These are phyloP conservation scores for Parasitella parasitica DNA, from an alignment of 371 early-diverging fungal genomes.

Conservation along the genomic window DNA sequence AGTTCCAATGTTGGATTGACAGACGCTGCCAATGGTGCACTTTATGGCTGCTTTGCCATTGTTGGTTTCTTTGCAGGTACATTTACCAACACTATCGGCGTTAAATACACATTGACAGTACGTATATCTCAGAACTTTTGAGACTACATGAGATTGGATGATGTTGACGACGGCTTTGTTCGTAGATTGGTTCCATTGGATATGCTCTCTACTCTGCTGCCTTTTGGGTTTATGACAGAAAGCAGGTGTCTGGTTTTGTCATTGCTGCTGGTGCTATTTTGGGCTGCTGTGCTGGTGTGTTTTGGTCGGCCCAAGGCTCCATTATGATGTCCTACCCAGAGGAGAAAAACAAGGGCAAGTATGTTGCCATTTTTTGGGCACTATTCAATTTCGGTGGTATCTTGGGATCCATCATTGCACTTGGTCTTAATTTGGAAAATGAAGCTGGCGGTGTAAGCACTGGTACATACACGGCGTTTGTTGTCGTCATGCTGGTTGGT, in stretches of 20 bases:
- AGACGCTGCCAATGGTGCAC: conserved; percentile 70
- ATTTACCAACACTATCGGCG: conserved; percentile 59
- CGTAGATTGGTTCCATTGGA: conserved; percentile 47
- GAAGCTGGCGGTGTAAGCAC: conserved; percentile 47
- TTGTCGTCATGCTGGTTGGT: conserved; percentile 66
- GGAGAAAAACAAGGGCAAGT: conserved; percentile 71
- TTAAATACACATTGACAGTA: conserved; percentile 50
- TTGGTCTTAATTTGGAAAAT: conserved; percentile 61
- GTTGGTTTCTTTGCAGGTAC: conserved; percentile 69
- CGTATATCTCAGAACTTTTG: too few species aligned
- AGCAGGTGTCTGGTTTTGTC: conserved; percentile 44
- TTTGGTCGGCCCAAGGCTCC: conserved; percentile 71
- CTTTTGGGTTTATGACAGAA: conserved; percentile 51
- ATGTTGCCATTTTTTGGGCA: conserved; percentile 77
- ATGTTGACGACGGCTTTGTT: too few species aligned
- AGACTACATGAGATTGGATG: too few species aligned
- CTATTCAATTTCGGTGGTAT: conserved; percentile 82
- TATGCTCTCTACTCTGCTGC: conserved; percentile 61
- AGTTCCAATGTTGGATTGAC: conserved; percentile 59
- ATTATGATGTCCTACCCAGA: conserved; percentile 72
- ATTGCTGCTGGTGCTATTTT: conserved; percentile 64
- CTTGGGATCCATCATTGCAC: conserved; percentile 70
- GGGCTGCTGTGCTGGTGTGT: conserved; percentile 60
- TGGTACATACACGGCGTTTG: conserved; percentile 67
- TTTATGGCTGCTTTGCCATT: conserved; percentile 70